phyloP scores from a whole-genome alignment of 306 rosid species.

The Trichosanthes cucumerina region DNA sequence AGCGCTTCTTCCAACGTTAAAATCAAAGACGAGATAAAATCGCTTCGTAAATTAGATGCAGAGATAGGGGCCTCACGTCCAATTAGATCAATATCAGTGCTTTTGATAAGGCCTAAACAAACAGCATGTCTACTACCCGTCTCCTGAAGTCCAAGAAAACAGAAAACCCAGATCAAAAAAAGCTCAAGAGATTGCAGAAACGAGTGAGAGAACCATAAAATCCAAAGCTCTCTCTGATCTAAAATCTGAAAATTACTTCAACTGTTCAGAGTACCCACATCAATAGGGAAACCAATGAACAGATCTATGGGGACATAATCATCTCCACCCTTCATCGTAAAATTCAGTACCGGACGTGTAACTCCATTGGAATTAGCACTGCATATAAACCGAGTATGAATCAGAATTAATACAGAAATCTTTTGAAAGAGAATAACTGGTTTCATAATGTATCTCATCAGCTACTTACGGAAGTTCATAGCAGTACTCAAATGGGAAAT shows the following conservation, averaged over 20 bases:
- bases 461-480: constrained; percentile 44
- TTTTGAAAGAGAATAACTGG: neutral
- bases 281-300: neutral
- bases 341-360: constrained; percentile 30
- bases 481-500: constrained; percentile 70
- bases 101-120: constrained; percentile 52
- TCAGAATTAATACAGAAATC: neutral
- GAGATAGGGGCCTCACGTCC: constrained; percentile 64
- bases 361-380: constrained; percentile 27
- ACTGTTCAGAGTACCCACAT: constrained; percentile 21
- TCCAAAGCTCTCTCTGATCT: neutral
- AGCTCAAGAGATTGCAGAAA: neutral
- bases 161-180: constrained; percentile 7
- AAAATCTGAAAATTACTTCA: neutral
- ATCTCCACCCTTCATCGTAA: constrained; percentile 76
- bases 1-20: neutral
- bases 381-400: constrained; percentile 4
- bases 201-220: neutral
- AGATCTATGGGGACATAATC: constrained; percentile 29
- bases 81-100: constrained; percentile 44
- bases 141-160: constrained; percentile 29
- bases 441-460: neutral
- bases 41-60: neutral
- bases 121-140: neutral
- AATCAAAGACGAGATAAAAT: too few species aligned